A percentile compares a stretch with the other conserved stretches of the same genome.
Conservation (phyloP, 2,329 filamentous ascomycete species). For the Colletotrichum navitas region DNA sequence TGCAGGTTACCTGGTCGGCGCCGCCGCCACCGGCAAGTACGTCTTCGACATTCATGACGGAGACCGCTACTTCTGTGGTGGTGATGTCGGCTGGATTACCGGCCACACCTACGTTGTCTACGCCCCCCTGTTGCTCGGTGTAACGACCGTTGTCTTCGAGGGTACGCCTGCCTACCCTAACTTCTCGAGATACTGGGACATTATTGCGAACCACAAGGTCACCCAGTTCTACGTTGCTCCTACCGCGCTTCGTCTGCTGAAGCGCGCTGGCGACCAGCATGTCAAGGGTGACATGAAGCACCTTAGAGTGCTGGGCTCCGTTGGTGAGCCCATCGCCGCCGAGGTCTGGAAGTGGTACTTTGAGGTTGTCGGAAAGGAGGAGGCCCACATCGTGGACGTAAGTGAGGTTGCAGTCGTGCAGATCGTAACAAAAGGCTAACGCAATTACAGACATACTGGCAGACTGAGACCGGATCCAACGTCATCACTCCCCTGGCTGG, state of each 20-base stretch:
- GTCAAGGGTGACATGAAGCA: constrained; percentile 91
- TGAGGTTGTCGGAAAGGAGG: constrained; percentile 91
- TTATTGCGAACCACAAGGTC: constrained; percentile 93
- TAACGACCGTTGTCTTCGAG: constrained; percentile 96
- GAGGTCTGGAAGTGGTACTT: constrained; percentile 99
- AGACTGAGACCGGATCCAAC: constrained; percentile 98
- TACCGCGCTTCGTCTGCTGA: constrained; percentile 90
- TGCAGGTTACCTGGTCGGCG: constrained; percentile 92
- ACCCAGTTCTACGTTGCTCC: constrained; percentile 99
- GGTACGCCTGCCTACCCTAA: constrained; percentile 97
- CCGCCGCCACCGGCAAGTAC: constrained; percentile 95
- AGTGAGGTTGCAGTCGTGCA: constrained; percentile 56
- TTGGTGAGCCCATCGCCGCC: constrained; percentile 96
- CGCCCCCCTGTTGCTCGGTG: constrained; percentile 90
- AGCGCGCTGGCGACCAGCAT: constrained; percentile 94
- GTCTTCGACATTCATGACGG: constrained; percentile 97
- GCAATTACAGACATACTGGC: constrained; percentile 89
- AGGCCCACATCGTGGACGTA: constrained; percentile 94
- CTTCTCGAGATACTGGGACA: constrained; percentile 99
- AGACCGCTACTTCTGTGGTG: constrained; percentile 96
- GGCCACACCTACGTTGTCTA: constrained; percentile 99
- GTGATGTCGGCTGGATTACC: constrained; percentile 99
- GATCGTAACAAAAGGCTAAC: neutral
- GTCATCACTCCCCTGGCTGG: constrained; percentile 95
- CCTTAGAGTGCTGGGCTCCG: constrained; percentile 90